Conservation (phyloP, 2,329 filamentous ascomycete species). For the Penicillium italicum region DNA sequence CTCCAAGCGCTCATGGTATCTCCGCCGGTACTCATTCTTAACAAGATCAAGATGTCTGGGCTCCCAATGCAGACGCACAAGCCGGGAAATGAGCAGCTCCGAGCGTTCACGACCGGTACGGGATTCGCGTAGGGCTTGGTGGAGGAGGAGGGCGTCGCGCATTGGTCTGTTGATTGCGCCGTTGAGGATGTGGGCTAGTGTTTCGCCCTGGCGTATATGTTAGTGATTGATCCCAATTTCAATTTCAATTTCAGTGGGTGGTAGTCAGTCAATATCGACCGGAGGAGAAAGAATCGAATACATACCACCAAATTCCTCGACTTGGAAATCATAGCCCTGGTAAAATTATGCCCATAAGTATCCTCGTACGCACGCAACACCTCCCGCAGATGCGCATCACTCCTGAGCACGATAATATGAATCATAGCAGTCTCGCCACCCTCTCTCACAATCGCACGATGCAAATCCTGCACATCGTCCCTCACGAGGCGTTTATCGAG, state of each 20-base stretch:
- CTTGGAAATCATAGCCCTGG: slow-evolving; percentile 79
- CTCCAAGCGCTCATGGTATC: slow-evolving; percentile 71
- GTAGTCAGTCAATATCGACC: not conserved
- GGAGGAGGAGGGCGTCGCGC: slow-evolving; percentile 82
- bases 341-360: slow-evolving; percentile 74
- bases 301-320: slow-evolving; percentile 88
- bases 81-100: slow-evolving; percentile 80
- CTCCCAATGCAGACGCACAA: slow-evolving; percentile 93
- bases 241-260: not conserved
- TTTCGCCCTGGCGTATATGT: slow-evolving; percentile 66
- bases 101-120: slow-evolving; percentile 69
- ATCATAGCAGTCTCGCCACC: slow-evolving; percentile 89
- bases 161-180: slow-evolving; percentile 94
- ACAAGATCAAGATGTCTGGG: slow-evolving; percentile 73
- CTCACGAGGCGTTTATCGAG: slow-evolving; percentile 60
- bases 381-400: slow-evolving; percentile 76
- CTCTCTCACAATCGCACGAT: slow-evolving; percentile 63
- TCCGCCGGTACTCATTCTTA: slow-evolving; percentile 73
- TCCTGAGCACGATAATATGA: slow-evolving; percentile 73
- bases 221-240: slow-evolving; percentile 8
- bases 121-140: slow-evolving; percentile 79
- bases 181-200: slow-evolving; percentile 91
- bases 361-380: slow-evolving; percentile 73
- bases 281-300: slow-evolving; percentile 27
- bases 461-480: slow-evolving; percentile 69